Evolutionary conservation across 805 yeast species (phyloP), one percentile per base, ranked within the genome.

Genomic region (Starmerella lactis-condensi): DNA sequence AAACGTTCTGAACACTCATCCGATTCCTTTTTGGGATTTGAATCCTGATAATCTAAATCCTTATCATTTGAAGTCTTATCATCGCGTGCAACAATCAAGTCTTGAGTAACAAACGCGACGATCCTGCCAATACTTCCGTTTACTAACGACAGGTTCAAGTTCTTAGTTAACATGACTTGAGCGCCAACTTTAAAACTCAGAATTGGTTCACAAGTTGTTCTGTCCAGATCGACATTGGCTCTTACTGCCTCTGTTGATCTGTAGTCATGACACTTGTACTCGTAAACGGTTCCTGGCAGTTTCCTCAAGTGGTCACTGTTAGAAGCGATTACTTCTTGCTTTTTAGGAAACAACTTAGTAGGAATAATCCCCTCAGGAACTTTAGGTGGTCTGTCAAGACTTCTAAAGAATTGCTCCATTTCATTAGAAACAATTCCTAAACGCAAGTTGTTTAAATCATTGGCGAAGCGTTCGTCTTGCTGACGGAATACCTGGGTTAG

Each of bases 151-250:
- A 69, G 75, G 40, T 78, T 83, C 18, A 66, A 62, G 50, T 89
- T 89, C 45, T 77, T 79, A 41, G 89, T 56, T 63, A 79, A 71
- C 94, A 89, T 83, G 2, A 89, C 95, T 52, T 89, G 98, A 0
- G 94, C 91, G 22, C 79, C 81, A 33, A 68, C 72, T 50, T 83
- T 85, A 40, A 89, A 56, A 2, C 58, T 61, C 11, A 89, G 47
- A 5, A 43, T 48, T 35, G 64, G 62, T 17, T 74, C 76, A 27
- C 89, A 91, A 75, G 83, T 72, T 24, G 79, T 58, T 28, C 65
- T 62, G 3, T 57, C 51, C 30, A 73, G 52, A 24, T 32, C 43
- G 34, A 30, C 36, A 12, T 33, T 45, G 8, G 6, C 6, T 21
- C 12, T 10, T 9, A 22, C 18, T 3, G 36, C 31, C 9, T 30